Percentiles rank a stretch among this genome's conserved stretches.
Conservation (phyloP, 805 yeast genomes). For the Cyberlindnera mycetangii region DNA sequence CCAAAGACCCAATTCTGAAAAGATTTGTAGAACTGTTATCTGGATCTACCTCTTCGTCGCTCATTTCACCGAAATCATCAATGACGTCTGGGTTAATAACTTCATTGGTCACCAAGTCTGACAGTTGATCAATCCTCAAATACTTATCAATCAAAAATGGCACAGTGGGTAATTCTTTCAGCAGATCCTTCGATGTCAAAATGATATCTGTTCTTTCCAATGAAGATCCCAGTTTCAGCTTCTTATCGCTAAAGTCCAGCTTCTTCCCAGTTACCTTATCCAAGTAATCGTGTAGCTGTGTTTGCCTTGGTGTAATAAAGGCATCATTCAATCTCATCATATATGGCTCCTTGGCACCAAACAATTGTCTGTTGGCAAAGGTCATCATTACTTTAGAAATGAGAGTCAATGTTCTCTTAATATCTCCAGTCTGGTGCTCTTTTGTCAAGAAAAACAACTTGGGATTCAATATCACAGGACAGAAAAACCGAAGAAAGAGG, state of each 20-base stretch:
- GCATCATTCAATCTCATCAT: constrained; percentile 59
- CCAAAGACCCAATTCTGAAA: constrained; percentile 32
- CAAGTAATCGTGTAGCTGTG: constrained; percentile 64
- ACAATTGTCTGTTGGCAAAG: constrained; percentile 70
- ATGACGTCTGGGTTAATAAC: constrained; percentile 7
- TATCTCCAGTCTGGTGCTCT: constrained; percentile 65
- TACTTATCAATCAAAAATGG: constrained; percentile 69
- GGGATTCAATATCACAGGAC: constrained; percentile 92
- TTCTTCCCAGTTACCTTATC: constrained; percentile 69
- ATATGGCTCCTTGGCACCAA: constrained; percentile 84
- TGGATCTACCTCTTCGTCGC: constrained; percentile 3
- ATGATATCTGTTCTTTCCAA: constrained; percentile 53
- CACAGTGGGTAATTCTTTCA: constrained; percentile 62
- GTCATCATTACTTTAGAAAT: constrained; percentile 78
- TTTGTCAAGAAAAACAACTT: constrained; percentile 72
- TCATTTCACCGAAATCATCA: constrained; percentile 22
- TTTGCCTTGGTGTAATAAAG: constrained; percentile 57
- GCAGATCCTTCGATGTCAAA: constrained; percentile 47
- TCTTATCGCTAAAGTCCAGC: constrained; percentile 59
- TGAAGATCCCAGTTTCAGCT: constrained; percentile 52
- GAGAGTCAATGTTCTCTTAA: constrained; percentile 76
- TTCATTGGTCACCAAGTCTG: constrained; percentile 39
- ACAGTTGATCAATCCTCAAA: constrained; percentile 55
- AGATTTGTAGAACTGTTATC: constrained; percentile 15
- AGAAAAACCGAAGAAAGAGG: constrained; percentile 76